A percentile compares a stretch with the other conserved stretches of the same genome.
phyloP scores from a whole-genome alignment of 2,329 filamentous ascomycete genomes.

The Aspergillus fischeri region DNA sequence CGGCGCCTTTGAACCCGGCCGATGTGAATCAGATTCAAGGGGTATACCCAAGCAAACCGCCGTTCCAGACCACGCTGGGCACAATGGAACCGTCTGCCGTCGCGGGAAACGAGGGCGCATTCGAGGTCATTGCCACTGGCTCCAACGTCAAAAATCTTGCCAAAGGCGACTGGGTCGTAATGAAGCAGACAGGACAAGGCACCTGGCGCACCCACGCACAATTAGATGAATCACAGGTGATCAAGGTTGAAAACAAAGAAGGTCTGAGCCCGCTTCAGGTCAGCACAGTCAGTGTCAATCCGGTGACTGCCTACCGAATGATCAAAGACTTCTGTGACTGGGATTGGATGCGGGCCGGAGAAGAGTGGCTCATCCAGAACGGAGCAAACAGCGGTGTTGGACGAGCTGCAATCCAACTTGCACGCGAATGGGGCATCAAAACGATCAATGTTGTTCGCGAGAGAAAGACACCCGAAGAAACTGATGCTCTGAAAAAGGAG shows the following conservation, averaged over 20 bases:
- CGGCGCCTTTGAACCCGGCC: constrained; percentile 90
- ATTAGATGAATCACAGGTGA: constrained; percentile 56
- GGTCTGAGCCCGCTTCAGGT: constrained; percentile 73
- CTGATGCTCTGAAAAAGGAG: constrained; percentile 60
- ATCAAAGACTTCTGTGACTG: constrained; percentile 68
- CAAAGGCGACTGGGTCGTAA: constrained; percentile 91
- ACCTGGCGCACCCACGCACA: constrained; percentile 93
- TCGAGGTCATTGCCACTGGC: constrained; percentile 75
- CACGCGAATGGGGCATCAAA: constrained; percentile 76
- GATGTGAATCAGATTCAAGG: constrained; percentile 98
- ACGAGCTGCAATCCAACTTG: constrained; percentile 84
- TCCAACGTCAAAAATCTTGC: constrained; percentile 57
- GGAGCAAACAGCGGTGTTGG: constrained; percentile 94
- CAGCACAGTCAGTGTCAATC: constrained; percentile 87
- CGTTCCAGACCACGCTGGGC: constrained; percentile 70
- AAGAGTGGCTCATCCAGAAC: constrained; percentile 96
- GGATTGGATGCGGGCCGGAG: constrained; percentile 52
- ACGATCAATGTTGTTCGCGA: constrained; percentile 86
- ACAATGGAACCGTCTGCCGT: constrained; percentile 68
- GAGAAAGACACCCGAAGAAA: constrained; percentile 60
- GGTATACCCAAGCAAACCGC: constrained; percentile 82
- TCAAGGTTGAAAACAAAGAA: constrained; percentile 66
- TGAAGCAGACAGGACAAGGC: constrained; percentile 75
- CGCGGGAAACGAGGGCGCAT: constrained; percentile 76
- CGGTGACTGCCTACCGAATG: constrained; percentile 91